Base-by-base conservation (phyloP, 805 yeast species). In the Yamadazyma insecticola region DNA sequence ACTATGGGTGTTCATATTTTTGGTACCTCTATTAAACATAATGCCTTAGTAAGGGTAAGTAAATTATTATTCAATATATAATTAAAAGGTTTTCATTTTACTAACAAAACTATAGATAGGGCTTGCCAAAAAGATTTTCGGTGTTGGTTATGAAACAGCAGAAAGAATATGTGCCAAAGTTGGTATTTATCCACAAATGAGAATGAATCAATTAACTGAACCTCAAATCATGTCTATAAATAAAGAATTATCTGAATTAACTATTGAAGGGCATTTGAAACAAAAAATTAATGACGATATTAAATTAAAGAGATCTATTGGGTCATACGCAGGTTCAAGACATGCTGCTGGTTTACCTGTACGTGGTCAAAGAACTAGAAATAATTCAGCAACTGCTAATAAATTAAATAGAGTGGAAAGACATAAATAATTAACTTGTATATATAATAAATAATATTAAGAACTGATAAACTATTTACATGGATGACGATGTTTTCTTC, bases 161-260 rank as follows among this genome's bases (percentile, higher is more conserved):
- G 74, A 74, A 41, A 67, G 69, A 47, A 67, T 92, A 32, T 88
- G 96, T 55, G 79, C 97, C 23, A 86, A 78, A 52, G 75, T 90
- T 14, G 96, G 96, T 8, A 74, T 92, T 37, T 90, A 89, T 51
- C 97, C 97, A 27, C 69, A 74, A 53, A 89, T 90, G 95, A 77
- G 95, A 61, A 81, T 89, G 84, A 92, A 85, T 55, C 95, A 92
- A 59, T 72, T 92, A 22, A 67, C 82, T 17, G 97, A 92, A 59
- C 84, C 87, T 16, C 95, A 88, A 48, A 71, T 88, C 26, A 72
- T 90, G 75, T 76, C 83, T 21, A 68, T 92, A 26, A 82, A 96
- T 22, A 90, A 88, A 55, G 96, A 92, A 55, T 68, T 92, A 29
- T 76, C 94, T 1, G 81, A 77, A 24, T 70, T 84, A 71, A 76